phyloP scores from a whole-genome alignment of 768 basidiomycete species.

The Cystobasidiopsis lactophilus region DNA sequence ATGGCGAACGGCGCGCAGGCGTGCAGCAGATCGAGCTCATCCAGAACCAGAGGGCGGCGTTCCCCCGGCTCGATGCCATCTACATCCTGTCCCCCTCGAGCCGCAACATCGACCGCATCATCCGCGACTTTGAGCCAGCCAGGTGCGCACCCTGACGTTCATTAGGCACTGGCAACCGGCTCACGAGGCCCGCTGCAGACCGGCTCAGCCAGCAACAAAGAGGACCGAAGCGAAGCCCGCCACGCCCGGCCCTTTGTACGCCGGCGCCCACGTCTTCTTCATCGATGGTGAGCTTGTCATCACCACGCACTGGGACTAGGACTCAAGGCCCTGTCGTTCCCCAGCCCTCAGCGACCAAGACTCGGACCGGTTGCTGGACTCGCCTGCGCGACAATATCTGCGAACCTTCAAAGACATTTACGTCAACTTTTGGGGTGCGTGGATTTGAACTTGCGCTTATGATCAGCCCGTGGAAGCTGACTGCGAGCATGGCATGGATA shows the following conservation, averaged over 20 bases:
- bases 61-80: conserved; percentile 68
- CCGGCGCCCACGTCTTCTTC: conserved; percentile 75
- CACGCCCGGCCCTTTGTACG: conserved; percentile 37
- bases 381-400: conserved; percentile 56
- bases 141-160: conserved; percentile 1
- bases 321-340: neutral
- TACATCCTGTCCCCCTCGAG: conserved; percentile 87
- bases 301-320: neutral
- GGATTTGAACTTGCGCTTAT: neutral
- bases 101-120: conserved; percentile 76
- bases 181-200: neutral
- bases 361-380: conserved; percentile 50
- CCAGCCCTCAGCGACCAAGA: conserved; percentile 56
- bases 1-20: neutral
- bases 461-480: conserved; percentile 1
- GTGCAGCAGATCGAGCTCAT: conserved; percentile 62
- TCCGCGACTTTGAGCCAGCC: conserved; percentile 45
- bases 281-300: conserved; percentile 43
- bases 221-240: conserved; percentile 11
- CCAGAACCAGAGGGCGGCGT: conserved; percentile 55
- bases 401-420: conserved; percentile 62
- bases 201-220: conserved; percentile 5
- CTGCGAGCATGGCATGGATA: no score
- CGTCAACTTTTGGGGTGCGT: conserved; percentile 77
- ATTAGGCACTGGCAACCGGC: conserved; percentile 3